Evolutionary conservation across 345 rosid species (phyloP), one percentile per base, ranked within the genome.

Genomic region (Linum tenue): DNA sequence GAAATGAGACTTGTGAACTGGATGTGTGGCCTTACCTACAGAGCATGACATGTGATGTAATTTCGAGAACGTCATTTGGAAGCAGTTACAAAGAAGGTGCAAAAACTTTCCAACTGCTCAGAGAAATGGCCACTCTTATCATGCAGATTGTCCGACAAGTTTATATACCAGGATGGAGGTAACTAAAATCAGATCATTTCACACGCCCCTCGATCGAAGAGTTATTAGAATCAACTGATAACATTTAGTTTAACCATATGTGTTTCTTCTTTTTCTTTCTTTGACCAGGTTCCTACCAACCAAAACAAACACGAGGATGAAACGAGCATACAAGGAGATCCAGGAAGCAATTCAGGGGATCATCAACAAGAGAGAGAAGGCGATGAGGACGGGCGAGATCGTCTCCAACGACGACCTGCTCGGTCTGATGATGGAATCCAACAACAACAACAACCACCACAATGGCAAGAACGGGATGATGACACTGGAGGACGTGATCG

Each of bases 61-160:
- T 83, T 67, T 75, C 88, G 8, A 58, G 81, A 62, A 70, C 80
- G 3, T 79, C 85, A 35, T 80, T 83, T 57, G 86, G 84, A 9
- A 80, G 82, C 37, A 80, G 73, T 66, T 78, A 67, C 31, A 68
- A 80, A 57, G 80, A 83, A 70, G 87, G 85, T 11, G 71, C 16
- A 56, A 64, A 65, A 36, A 76, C 80, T 41, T 83, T 77, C 59
- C 70, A 77, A 9, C 80, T 78, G 37, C 73, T 74, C 44, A 69
- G 3, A 3, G 77, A 80, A 22, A 78, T 55, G 59, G 5, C 35
- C 39, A 7, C 9, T 14, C 70, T 70, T 17, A 7, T 38, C 0
- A 7, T 42, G 3, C 62, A 66, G 31, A 9, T 48, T 9, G 53
- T 48, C 14, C 53, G 14, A 48, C 53, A 48, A 48, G 53, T 48